phyloP scores from a whole-genome alignment of 2,329 filamentous ascomycete species.

The Fusarium sp. region DNA sequence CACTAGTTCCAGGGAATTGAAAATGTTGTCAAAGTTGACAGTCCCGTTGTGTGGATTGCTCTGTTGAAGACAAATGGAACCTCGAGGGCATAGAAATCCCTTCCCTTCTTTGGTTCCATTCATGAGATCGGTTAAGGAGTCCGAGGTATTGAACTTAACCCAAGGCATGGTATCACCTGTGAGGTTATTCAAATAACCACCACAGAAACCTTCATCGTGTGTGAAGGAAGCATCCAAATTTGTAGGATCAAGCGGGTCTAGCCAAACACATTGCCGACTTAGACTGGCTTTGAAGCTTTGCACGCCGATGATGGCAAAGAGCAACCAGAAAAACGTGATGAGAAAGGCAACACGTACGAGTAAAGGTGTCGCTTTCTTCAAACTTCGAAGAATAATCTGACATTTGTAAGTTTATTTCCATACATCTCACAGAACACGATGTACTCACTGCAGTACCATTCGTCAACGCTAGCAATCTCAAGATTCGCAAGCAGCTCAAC shows the following conservation, averaged over 20 bases:
- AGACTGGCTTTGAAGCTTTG: slow-evolving; percentile 94
- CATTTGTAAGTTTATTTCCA: slow-evolving; percentile 18
- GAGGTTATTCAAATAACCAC: slow-evolving; percentile 76
- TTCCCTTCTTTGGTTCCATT: slow-evolving; percentile 70
- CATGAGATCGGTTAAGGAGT: slow-evolving; percentile 59
- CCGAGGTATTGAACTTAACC: slow-evolving; percentile 60
- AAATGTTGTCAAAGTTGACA: slow-evolving; percentile 93
- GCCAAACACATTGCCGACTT: slow-evolving; percentile 81
- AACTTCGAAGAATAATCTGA: slow-evolving; percentile 89
- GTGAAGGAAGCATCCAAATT: slow-evolving; percentile 68
- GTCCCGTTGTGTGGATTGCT: slow-evolving; percentile 84
- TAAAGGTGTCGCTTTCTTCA: slow-evolving; percentile 94
- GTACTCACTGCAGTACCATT: slow-evolving; percentile 85
- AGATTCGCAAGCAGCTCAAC: slow-evolving; percentile 93
- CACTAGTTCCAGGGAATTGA: slow-evolving; percentile 90
- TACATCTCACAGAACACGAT: neutral
- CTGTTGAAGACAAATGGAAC: slow-evolving; percentile 85
- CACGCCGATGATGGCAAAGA: slow-evolving; percentile 96
- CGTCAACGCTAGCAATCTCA: slow-evolving; percentile 90
- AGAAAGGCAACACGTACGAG: slow-evolving; percentile 94
- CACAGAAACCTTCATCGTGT: slow-evolving; percentile 81
- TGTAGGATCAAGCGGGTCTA: slow-evolving; percentile 69
- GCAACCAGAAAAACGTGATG: slow-evolving; percentile 95
- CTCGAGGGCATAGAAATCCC: slow-evolving; percentile 86
- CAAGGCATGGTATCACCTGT: slow-evolving; percentile 73